Conservation (phyloP, 2,329 filamentous ascomycete genomes). For the Metarhizium album region DNA sequence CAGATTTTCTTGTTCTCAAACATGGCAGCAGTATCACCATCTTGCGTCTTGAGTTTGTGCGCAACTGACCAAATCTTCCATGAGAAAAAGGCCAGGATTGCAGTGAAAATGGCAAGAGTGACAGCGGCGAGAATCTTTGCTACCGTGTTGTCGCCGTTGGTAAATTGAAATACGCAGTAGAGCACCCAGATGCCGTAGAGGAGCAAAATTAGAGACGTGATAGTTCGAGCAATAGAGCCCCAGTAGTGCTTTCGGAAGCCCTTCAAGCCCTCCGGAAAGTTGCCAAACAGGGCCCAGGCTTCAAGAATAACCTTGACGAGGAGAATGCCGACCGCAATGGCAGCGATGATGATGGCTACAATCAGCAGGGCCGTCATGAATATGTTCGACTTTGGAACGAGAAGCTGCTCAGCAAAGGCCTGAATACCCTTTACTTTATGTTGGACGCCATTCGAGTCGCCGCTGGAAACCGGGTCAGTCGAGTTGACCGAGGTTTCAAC, state of each 20-base stretch:
- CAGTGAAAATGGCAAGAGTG: slow-evolving; percentile 73
- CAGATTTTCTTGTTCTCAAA: slow-evolving; percentile 86
- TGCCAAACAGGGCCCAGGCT: slow-evolving; percentile 80
- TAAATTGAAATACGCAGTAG: slow-evolving; percentile 95
- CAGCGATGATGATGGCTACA: slow-evolving; percentile 76
- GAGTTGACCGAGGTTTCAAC: slow-evolving; percentile 35
- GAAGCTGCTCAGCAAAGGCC: slow-evolving; percentile 71
- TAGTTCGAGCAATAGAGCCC: slow-evolving; percentile 78
- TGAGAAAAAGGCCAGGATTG: slow-evolving; percentile 69
- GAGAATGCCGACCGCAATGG: slow-evolving; percentile 75
- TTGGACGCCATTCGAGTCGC: slow-evolving; percentile 24
- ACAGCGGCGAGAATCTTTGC: slow-evolving; percentile 75
- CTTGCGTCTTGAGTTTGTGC: slow-evolving; percentile 57
- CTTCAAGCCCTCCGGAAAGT: slow-evolving; percentile 66
- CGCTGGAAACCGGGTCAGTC: slow-evolving; percentile 17
- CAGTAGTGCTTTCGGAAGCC: slow-evolving; percentile 95
- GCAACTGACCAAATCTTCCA: slow-evolving; percentile 75
- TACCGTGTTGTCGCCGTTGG: slow-evolving; percentile 85
- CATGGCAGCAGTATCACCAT: slow-evolving; percentile 62
- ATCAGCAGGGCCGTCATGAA: slow-evolving; percentile 93
- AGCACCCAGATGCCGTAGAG: slow-evolving; percentile 93
- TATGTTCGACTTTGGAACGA: slow-evolving; percentile 78
- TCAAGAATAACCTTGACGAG: slow-evolving; percentile 88
- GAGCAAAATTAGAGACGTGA: slow-evolving; percentile 81
- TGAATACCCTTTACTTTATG: slow-evolving; percentile 62